Evolutionary conservation across 108 stramenopile species (phyloP), one percentile per base, ranked within the genome.

Genomic region (Bacterosira constricta): DNA sequence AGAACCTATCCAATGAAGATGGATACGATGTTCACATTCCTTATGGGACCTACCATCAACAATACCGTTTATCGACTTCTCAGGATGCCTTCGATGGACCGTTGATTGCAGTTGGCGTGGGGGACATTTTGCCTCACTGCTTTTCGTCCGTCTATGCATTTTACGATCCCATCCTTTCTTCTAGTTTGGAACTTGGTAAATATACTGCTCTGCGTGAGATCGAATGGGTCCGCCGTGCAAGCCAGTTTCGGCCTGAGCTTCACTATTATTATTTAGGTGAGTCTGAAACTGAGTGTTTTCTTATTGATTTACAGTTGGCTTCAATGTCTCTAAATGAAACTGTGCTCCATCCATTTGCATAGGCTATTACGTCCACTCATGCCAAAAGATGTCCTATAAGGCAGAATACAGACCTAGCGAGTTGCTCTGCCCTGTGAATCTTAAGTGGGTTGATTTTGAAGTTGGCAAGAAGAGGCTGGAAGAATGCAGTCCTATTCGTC

Each of bases 361-460:
- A 66, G 98, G 98, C 2, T 99, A 94, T 72, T 99, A 96, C 81
- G 96, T 99, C 76, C 95, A 97, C 49, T 80, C 80, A 27, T 97
- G 96, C 72, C 80, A 66, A 32, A 99, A 99, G 69, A 99, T 99
- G 98, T 63, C 67, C 29, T 99, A 99, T 89, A 99, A 99, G 84
- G 96, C 93, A 11, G 90, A 97, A n/a, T 99, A 97, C 82, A 61
- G 88, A 47, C 98, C 97, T 4, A 90, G 89, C 71, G 83, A 95
- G 45, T 71, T 99, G 61, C 79, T 99, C 3, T 98, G 97, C 73
- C 97, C 98, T 0, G 74, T 70, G 11, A 69, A 60, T 34, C 75
- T 77, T 31, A 30, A 73, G 30, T 98, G 97, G 97, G 88, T 97
- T 13, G 89, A 84, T 70, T 90, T 92, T 45, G 69, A 85, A 32